These are phyloP conservation scores for Agrocybe pediades DNA, from an alignment of 768 basidiomycete genomes.

Conservation along the genomic window DNA sequence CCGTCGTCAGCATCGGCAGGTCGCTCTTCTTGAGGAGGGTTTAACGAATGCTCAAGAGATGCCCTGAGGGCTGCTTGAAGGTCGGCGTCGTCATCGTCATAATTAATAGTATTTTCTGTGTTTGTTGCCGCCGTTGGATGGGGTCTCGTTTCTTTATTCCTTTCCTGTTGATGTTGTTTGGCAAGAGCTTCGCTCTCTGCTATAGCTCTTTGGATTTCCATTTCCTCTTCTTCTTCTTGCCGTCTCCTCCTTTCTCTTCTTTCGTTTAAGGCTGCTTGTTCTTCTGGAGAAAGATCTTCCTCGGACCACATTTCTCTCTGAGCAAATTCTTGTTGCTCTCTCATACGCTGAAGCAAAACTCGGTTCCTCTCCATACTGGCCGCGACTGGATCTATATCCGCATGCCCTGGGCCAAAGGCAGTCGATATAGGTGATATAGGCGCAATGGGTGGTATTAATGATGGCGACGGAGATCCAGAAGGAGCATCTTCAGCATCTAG, in stretches of 20 bases:
- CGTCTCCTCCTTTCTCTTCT: slow-evolving; percentile 30
- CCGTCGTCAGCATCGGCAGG: slow-evolving; percentile 16
- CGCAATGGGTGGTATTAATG: slow-evolving; percentile 5
- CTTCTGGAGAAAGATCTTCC: slow-evolving; percentile 28
- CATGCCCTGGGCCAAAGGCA: slow-evolving; percentile 17
- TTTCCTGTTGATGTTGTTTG: slow-evolving; percentile 10
- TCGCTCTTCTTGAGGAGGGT: slow-evolving; percentile 21
- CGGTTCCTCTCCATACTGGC: slow-evolving; percentile 70
- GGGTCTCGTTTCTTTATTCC: neutral
- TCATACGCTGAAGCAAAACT: slow-evolving; percentile 62
- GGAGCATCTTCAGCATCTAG: neutral
- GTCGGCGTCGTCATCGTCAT: slow-evolving; percentile 87
- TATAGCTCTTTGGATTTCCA: slow-evolving; percentile 58
- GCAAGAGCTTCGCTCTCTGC: slow-evolving; percentile 59
- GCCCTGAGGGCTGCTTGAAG: slow-evolving; percentile 87
- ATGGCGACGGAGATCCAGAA: slow-evolving; percentile 15
- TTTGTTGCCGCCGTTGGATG: neutral
- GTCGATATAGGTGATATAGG: neutral
- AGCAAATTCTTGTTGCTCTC: slow-evolving; percentile 65
- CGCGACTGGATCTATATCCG: slow-evolving; percentile 54
- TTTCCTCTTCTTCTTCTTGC: slow-evolving; percentile 56
- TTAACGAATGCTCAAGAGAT: slow-evolving; percentile 70
- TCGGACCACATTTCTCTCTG: slow-evolving; percentile 59
- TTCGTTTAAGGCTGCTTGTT: slow-evolving; percentile 30
- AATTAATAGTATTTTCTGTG: slow-evolving; percentile 26